These are phyloP conservation scores for Casuarina equisetifolia DNA, from an alignment of 306 rosid genomes.

Conservation along the genomic window DNA sequence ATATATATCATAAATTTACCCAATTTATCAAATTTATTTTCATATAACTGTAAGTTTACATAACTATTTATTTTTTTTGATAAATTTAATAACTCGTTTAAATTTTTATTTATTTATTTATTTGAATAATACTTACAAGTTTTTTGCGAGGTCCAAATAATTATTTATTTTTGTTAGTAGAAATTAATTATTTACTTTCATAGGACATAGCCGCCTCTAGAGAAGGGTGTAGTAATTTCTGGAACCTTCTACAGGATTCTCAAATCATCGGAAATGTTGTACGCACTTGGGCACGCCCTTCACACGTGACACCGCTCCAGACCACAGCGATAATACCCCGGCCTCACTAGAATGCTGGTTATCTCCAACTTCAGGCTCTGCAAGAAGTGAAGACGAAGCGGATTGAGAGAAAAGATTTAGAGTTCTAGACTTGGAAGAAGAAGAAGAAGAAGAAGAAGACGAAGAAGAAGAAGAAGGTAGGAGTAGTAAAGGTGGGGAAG, in stretches of 20 bases:
- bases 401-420: not conserved
- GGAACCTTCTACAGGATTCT: constrained; percentile 45
- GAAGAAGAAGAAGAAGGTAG: not conserved
- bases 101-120: no score
- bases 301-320: not conserved
- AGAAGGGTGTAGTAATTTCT: constrained; percentile 15
- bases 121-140: no score
- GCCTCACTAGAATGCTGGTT: not conserved
- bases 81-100: no score
- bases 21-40: no score
- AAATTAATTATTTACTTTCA: no score
- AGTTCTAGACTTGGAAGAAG: not conserved
- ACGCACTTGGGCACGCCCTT: not conserved
- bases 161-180: no score
- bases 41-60: no score
- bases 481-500: constrained; percentile 36
- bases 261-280: constrained; percentile 15
- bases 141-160: no score
- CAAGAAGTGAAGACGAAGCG: not conserved
- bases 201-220: not conserved
- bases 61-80: no score
- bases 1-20: no score
- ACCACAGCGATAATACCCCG: not conserved
- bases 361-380: not conserved
- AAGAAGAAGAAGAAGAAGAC: constrained; percentile 7